Evolutionary conservation across 2,329 filamentous ascomycete species (phyloP).

Genomic region (Xylariaceae sp.): DNA sequence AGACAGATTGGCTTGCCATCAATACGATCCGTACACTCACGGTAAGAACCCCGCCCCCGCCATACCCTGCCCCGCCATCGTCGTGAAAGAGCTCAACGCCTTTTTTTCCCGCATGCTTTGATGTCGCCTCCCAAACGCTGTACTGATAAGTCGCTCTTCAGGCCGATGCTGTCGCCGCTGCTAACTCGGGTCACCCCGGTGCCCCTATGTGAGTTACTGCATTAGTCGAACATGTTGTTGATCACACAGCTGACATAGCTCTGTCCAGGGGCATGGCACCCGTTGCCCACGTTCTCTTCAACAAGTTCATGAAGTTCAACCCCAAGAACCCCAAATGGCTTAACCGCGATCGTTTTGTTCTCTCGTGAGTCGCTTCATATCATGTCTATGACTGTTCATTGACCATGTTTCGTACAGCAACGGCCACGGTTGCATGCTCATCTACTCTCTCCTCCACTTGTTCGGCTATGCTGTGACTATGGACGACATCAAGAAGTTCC

Average conservation of each 20-base stretch:
- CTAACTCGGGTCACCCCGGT: conserved; percentile 98
- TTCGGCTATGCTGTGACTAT: conserved; percentile 85
- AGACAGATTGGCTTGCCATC: conserved; percentile 85
- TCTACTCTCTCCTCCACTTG: conserved; percentile 96
- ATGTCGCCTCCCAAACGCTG: neutral
- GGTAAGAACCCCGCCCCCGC: conserved; percentile 55
- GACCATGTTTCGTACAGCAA: conserved; percentile 56
- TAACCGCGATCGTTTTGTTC: conserved; percentile 97
- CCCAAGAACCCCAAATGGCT: conserved; percentile 97
- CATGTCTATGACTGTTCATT: neutral
- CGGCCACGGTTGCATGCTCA: conserved; percentile 98
- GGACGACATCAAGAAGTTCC: conserved; percentile 94
- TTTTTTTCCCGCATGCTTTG: conserved; percentile 2
- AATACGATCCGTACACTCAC: conserved; percentile 97
- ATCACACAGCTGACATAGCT: conserved; percentile 15
- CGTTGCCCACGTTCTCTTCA: conserved; percentile 92
- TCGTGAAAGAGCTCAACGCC: conserved; percentile 13
- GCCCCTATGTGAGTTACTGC: conserved; percentile 73
- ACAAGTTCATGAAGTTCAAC: conserved; percentile 99
- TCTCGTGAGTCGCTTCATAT: conserved; percentile 70
- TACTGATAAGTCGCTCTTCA: conserved; percentile 39
- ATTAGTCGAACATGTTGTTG: conserved; percentile 5
- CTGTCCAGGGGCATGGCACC: conserved; percentile 83
- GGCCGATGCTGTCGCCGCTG: conserved; percentile 95
- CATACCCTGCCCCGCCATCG: conserved; percentile 24